A percentile compares a stretch with the other conserved stretches of the same genome.
These are phyloP conservation scores for Kwoniella europaea DNA, from an alignment of 768 basidiomycete species.

Conservation along the genomic window DNA sequence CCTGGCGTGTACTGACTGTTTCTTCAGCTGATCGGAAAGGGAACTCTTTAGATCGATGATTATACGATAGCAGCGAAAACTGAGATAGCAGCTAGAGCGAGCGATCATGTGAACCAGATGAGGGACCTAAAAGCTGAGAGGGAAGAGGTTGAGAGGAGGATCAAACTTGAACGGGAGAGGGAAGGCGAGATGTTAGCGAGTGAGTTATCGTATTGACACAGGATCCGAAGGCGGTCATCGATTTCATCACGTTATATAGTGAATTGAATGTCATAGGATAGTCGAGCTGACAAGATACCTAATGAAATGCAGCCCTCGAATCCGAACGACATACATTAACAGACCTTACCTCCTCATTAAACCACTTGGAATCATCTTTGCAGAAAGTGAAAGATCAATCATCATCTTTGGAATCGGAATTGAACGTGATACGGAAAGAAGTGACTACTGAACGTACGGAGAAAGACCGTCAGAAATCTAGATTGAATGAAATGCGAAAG, in stretches of 20 bases:
- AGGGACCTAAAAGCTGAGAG: slow-evolving; percentile 69
- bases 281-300: background rate
- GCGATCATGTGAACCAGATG: slow-evolving; percentile 67
- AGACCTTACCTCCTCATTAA: slow-evolving; percentile 70
- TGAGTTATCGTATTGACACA: slow-evolving; percentile 57
- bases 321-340: slow-evolving; percentile 44
- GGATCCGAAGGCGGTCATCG: too few relatives aligned
- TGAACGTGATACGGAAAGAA: slow-evolving; percentile 34
- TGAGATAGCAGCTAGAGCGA: slow-evolving; percentile 71
- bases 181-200: slow-evolving; percentile 80
- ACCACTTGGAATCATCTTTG: slow-evolving; percentile 70
- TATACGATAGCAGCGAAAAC: slow-evolving; percentile 75
- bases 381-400: slow-evolving; percentile 65
- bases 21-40: background rate
- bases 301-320: slow-evolving; percentile 43
- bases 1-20: background rate
- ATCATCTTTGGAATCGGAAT: slow-evolving; percentile 43
- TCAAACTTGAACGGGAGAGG: slow-evolving; percentile 72
- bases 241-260: background rate
- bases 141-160: slow-evolving; percentile 71
- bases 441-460: slow-evolving; percentile 61
- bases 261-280: background rate
- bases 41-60: slow-evolving; percentile 55
- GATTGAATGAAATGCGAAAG: slow-evolving; percentile 65
- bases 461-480: slow-evolving; percentile 69